Evolutionary conservation across 129 eudicot genomes (phyloP).

Genomic region (Saussurea involucrata): DNA sequence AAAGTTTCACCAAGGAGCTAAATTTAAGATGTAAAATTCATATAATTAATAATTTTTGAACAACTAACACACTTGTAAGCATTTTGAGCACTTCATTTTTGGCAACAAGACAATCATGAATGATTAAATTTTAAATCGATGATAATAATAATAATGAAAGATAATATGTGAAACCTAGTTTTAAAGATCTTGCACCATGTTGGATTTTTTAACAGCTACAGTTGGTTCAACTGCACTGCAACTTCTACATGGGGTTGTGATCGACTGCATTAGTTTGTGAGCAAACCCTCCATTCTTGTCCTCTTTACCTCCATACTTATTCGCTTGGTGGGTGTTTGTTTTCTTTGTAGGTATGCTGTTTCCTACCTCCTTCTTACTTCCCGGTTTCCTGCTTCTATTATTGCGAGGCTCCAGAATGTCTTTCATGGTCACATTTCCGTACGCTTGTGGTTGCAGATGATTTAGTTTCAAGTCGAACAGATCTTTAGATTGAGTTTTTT

Average conservation of each 20-base stretch:
- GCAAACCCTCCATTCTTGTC: slow-evolving; percentile 22
- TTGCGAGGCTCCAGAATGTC: slow-evolving; percentile 23
- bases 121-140: neutral
- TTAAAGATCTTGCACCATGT: neutral
- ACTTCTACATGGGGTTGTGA: slow-evolving; percentile 32
- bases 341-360: neutral
- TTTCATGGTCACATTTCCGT: slow-evolving; percentile 25
- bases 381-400: neutral
- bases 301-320: neutral
- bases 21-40: too few relatives aligned
- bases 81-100: neutral
- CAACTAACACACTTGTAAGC: neutral
- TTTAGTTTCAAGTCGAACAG: slow-evolving; percentile 22
- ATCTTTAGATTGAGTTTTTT: slow-evolving; percentile 13
- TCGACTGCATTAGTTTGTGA: slow-evolving; percentile 25
- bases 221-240: slow-evolving; percentile 35
- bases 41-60: neutral
- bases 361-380: neutral
- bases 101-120: slow-evolving; percentile 7
- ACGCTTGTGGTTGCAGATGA: slow-evolving; percentile 4
- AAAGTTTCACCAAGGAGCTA: too few relatives aligned
- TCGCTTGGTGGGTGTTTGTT: neutral
- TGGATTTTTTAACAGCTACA: slow-evolving; percentile 1
- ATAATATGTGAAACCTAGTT: neutral
- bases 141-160: neutral